Conservation (phyloP, 1,139 yeast genomes). For the Chernovozyma sophiae-reginae region DNA sequence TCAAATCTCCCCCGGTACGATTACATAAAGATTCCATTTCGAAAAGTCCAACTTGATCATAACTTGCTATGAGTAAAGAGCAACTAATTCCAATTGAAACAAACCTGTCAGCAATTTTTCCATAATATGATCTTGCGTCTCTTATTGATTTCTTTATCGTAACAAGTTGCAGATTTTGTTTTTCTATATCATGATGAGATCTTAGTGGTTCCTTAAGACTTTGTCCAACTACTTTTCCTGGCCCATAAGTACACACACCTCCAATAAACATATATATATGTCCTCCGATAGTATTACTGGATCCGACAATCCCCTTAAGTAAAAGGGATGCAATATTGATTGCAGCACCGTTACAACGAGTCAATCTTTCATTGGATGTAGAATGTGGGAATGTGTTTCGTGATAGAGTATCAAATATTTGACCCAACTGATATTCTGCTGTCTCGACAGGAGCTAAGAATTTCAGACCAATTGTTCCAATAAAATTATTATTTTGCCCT, state of each 20-base stretch:
- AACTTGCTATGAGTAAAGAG: conserved; percentile 57
- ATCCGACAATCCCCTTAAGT: conserved; percentile 39
- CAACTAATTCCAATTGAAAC: conserved; percentile 48
- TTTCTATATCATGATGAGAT: conserved; percentile 55
- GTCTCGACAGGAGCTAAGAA: conserved; percentile 14
- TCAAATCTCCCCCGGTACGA: conserved; percentile 59
- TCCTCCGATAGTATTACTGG: conserved; percentile 46
- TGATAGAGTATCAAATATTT: conserved; percentile 49
- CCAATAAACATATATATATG: conserved; percentile 57
- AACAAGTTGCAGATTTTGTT: conserved; percentile 30
- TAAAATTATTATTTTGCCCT: conserved; percentile 8
- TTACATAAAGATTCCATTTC: conserved; percentile 61
- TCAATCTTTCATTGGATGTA: conserved; percentile 44
- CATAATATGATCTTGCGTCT: conserved; percentile 41
- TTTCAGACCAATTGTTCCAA: conserved; percentile 16
- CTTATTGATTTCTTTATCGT: conserved; percentile 12
- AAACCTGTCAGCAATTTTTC: conserved; percentile 36
- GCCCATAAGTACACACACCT: conserved; percentile 58
- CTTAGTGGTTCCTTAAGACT: conserved; percentile 51
- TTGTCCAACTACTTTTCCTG: conserved; percentile 49
- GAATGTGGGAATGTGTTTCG: conserved; percentile 52
- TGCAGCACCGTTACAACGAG: conserved; percentile 66
- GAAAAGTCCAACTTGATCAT: conserved; percentile 62
- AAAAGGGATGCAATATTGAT: conserved; percentile 55
- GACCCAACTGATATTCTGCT: conserved; percentile 52